Base-by-base conservation (phyloP, 208 protist genomes). In the Crithidia sp. region DNA sequence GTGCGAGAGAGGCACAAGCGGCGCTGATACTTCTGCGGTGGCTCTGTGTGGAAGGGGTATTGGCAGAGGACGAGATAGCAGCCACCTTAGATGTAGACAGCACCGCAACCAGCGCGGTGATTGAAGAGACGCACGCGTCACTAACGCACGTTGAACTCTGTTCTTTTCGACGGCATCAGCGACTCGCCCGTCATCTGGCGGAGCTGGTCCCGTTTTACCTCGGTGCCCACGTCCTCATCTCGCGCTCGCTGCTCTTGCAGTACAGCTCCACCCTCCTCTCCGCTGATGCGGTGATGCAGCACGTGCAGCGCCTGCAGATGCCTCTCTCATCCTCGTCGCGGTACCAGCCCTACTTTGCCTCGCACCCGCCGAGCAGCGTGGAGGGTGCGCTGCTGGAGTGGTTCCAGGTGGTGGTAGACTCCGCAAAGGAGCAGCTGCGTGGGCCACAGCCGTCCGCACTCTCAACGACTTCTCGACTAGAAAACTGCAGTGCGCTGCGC, bases 151-250 rank as follows among this genome's bases (percentile, higher is more conserved):
- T 43, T 7, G 50, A 74, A 7, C 10, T 37, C 3, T 36, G 40
- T 1, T n/a, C 14, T 2, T 75, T 81, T 39, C 12, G 40, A 13
- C 76, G 55, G 5, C 76, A 81, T 49, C 67, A 61, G 37, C 41
- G 53, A 12, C 58, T 74, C 17, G 89, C 89, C 4, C 60, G 64
- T n/a, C 45, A 40, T 7, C 71, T 94, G 5, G 76, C 86, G 2
- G 58, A 82, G 64, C 39, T 79, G 2, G 52, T 66, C 7, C 83
- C 84, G 0, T 95, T 93, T 69, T 86, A 85, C 54, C 63, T 93
- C 14, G 84, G 83, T 8, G 81, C 81, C 7, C 91, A 95, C 59
- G 60, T 92, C 1, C 19, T 91, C 19, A 16, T 95, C 19, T 82
- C 79, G 4, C 88, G 91, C 44, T 69, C 80, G 13, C 47, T 95